A percentile compares a stretch with the other conserved stretches of the same genome.
These are phyloP conservation scores for Rhodotorula sp. DNA, from an alignment of 1,284 basidiomycete species.

Conservation along the genomic window DNA sequence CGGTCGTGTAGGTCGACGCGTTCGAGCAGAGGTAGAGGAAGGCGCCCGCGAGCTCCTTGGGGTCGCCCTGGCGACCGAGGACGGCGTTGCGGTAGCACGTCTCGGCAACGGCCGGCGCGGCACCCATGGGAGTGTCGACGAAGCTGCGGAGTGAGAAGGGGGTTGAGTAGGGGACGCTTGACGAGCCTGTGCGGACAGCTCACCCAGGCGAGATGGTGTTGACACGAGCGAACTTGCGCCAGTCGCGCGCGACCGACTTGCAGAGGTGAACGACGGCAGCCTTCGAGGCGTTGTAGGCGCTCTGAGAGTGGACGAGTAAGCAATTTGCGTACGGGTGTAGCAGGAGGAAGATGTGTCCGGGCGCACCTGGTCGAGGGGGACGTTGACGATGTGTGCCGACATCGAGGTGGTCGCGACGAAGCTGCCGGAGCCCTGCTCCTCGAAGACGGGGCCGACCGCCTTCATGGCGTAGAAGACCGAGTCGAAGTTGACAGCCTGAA, in stretches of 20 bases:
- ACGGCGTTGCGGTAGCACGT: constrained; percentile 44
- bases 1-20: not conserved
- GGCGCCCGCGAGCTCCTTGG: constrained; percentile 48
- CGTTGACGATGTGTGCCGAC: constrained; percentile 59
- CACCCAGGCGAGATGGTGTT: constrained; percentile 50
- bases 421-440: constrained; percentile 46
- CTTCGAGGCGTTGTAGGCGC: constrained; percentile 50
- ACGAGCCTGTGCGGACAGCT: too few relatives aligned
- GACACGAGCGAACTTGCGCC: constrained; percentile 51
- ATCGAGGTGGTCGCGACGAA: constrained; percentile 60
- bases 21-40: constrained; percentile 10
- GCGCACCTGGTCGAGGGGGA: constrained; percentile 56
- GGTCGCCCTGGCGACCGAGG: constrained; percentile 47
- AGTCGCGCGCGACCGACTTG: constrained; percentile 64
- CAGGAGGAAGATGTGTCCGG: not conserved
- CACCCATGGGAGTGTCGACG: constrained; percentile 49
- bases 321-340: not conserved
- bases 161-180: too few relatives aligned
- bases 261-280: constrained; percentile 60
- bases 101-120: constrained; percentile 34
- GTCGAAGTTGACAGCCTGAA: constrained; percentile 52
- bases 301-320: constrained; percentile 30
- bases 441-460: constrained; percentile 47
- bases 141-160: constrained; percentile 14
- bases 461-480: constrained; percentile 55